Base-by-base conservation (phyloP, 129 eudicot genomes). In the Chrysanthemum seticuspe region DNA sequence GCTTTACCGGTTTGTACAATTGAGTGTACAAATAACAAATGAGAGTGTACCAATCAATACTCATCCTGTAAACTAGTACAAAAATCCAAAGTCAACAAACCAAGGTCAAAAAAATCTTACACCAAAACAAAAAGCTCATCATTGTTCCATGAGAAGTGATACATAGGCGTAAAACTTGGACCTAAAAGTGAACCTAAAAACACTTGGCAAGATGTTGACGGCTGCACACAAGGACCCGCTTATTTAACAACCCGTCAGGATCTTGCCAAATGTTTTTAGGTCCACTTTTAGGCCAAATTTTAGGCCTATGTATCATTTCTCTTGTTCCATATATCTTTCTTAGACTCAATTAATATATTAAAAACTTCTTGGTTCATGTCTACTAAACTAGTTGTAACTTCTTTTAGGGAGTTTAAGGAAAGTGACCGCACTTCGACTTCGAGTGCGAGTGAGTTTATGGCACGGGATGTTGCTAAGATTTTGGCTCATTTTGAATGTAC, bases 321-420 rank as follows among this genome's bases (percentile, higher is more conserved):
- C 21, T 21, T 21, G 21, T 85, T 87, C 97, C 94, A 90, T 21
- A 85, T 82, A 59, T 90, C 94, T 27, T 79, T 74, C 52, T 87
- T 85, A 3, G 81, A 81, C 9, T 83, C 81, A 4, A 90, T 79
- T 2, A 90, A 68, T 3, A 87, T 76, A 6, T 68, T 74, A 21
- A 90, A 89, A 2, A 87, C 97, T 48, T 85, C 89, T 44, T 87
- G 87, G 55, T 90, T 85, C 88, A 79, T 87, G 29, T 85, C 94
- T 7, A 87, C 84, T 1, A 90, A 44, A 72, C 81, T 77, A 15
- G 68, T 84, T 47, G 94, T 85, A 51, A 85, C 85, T 65, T 83
- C 86, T 7, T 85, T 79, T 59, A 90, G 84, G 9, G 97, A 90
- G 47, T 87, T 91, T 0, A 90, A 77, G 58, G 97, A 87, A 0